These are phyloP conservation scores for Pachysandra terminalis DNA, from an alignment of 164 flowering plant genomes.

Conservation along the genomic window DNA sequence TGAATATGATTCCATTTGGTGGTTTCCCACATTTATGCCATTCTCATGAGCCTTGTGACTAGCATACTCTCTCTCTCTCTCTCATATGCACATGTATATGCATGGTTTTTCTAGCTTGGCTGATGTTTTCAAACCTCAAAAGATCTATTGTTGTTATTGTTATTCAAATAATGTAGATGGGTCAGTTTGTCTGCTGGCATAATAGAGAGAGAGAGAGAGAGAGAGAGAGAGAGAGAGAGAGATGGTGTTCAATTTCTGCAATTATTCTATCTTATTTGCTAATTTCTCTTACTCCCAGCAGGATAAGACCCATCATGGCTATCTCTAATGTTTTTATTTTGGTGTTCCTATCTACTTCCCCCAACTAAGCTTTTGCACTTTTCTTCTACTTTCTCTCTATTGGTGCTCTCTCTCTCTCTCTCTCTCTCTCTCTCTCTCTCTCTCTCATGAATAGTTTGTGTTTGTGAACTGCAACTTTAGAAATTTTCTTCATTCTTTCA, in stretches of 20 bases:
- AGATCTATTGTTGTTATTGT: not conserved
- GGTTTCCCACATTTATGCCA: too few relatives aligned
- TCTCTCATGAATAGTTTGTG: constrained; percentile 9
- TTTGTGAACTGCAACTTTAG: constrained; percentile 7
- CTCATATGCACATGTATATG: too few relatives aligned
- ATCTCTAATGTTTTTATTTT: constrained; percentile 22
- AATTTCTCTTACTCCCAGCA: constrained; percentile 11
- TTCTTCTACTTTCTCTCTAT: not conserved
- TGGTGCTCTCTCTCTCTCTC: too few relatives aligned
- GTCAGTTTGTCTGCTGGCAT: not conserved
- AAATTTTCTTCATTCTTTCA: too few relatives aligned
- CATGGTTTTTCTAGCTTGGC: not conserved
- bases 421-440: constrained; percentile 13
- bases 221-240: not conserved
- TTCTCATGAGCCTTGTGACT: too few relatives aligned
- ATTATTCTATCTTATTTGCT: constrained; percentile 12
- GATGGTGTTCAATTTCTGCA: not conserved
- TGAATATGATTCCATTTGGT: too few relatives aligned
- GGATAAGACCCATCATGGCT: constrained; percentile 26
- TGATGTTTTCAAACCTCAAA: not conserved
- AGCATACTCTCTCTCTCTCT: too few relatives aligned
- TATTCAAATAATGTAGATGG: not conserved
- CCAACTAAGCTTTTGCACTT: constrained; percentile 15
- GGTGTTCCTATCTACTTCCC: constrained; percentile 21
- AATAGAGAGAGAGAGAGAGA: not conserved